Evolutionary conservation across 257 asterid genomes (phyloP), one percentile per base, ranked within the genome.

Genomic region (Solanum raphanifolium): DNA sequence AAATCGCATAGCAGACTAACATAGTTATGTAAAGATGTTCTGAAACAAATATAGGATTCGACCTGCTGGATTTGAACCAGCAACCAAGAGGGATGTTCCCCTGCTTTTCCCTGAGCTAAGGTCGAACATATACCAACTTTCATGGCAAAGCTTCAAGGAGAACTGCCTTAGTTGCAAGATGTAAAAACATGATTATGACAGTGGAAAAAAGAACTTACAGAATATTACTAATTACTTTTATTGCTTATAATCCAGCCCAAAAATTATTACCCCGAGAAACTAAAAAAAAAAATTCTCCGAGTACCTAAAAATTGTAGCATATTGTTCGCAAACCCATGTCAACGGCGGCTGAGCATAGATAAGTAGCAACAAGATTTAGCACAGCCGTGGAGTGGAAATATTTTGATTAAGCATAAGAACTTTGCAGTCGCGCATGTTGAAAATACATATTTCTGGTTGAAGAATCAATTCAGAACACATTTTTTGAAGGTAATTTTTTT

Each of bases 51-150:
- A 60, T 32, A 86, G 81, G 43, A 38, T 46, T 75, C 79, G 74
- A 86, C 87, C 87, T 87, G 90, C 88, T 76, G 90, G 87, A 87
- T 39, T 90, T 23, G 87, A 90, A 86, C 90, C 90, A 85, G 89
- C 90, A 85, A 87, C 83, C 91, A 85, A 79, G 86, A 87, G 89
- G 87, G 87, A 72, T 62, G 84, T 76, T 78, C 87, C 89, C 76
- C 90, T 90, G 83, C 91, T 90, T 89, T 90, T 87, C 89, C 87
- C 32, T 86, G 83, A 90, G 89, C 91, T 87, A 68, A 87, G 89
- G 90, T 81, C 86, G 78, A 87, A 38, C 31, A 75, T 72, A 32
- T 65, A 69, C 12, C 39, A 39, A 34, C 83, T 43, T 34, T 52
- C 58, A 78, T 1, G 4, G 62, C 62, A 2, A 78, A 78, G 84